A percentile compares a stretch with the other conserved stretches of the same genome.
These are phyloP conservation scores for Daphne laureola DNA, from an alignment of 441 rosid genomes.

Conservation along the genomic window DNA sequence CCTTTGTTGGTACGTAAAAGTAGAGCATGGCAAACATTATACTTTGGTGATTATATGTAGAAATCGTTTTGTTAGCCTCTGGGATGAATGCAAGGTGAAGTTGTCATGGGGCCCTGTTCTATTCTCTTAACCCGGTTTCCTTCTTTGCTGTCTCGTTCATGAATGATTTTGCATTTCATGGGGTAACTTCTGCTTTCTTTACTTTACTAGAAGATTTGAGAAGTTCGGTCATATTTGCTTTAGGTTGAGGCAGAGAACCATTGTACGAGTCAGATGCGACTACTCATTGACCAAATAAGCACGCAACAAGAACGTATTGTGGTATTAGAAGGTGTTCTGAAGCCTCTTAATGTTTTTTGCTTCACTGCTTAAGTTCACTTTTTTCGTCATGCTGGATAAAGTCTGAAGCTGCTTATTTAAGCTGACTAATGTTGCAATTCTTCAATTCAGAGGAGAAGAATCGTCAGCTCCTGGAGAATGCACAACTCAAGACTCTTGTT, in stretches of 20 bases:
- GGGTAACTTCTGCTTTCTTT: neutral
- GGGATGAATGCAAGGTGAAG: neutral
- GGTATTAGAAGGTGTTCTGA: slow-evolving; percentile 56
- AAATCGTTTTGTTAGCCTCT: neutral
- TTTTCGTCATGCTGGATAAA: neutral
- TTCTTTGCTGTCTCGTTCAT: too few relatives aligned
- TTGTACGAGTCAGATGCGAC: slow-evolving; percentile 68
- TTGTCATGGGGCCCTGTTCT: neutral
- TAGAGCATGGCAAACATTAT: too few relatives aligned
- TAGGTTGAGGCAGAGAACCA: slow-evolving; percentile 78
- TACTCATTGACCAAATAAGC: slow-evolving; percentile 81
- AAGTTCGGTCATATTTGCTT: neutral
- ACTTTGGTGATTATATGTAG: too few relatives aligned
- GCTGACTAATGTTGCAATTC: slow-evolving; percentile 9
- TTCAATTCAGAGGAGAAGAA: slow-evolving; percentile 53
- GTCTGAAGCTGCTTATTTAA: neutral
- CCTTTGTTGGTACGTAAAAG: too few relatives aligned
- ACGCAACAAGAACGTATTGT: slow-evolving; percentile 65
- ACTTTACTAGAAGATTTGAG: too few relatives aligned
- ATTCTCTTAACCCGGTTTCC: neutral
- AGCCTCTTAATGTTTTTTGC: neutral
- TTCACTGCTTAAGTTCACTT: slow-evolving; percentile 4
- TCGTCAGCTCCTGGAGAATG: slow-evolving; percentile 50
- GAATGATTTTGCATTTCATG: neutral
- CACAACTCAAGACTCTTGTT: slow-evolving; percentile 60